These are phyloP conservation scores for Apophysomyces ossiformis DNA, from an alignment of 371 early-diverging fungal genomes.

Conservation along the genomic window DNA sequence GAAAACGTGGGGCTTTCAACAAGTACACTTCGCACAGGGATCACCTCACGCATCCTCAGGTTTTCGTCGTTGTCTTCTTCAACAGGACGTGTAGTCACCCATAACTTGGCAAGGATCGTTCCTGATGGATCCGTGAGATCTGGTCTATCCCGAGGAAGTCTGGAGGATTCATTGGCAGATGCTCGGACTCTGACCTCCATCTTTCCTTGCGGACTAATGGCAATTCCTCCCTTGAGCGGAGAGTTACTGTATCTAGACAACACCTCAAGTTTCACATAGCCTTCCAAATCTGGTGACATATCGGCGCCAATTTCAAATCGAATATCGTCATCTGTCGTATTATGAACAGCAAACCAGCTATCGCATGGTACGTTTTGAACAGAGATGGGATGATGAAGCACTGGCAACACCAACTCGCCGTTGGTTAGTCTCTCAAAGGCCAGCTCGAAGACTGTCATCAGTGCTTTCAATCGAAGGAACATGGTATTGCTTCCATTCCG, in stretches of 20 bases:
- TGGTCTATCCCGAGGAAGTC: slow-evolving; percentile 59
- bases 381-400: slow-evolving; percentile 69
- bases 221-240: slow-evolving; percentile 73
- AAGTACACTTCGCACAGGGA: slow-evolving; percentile 70
- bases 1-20: slow-evolving; percentile 72
- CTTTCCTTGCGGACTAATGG: slow-evolving; percentile 68
- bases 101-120: slow-evolving; percentile 60
- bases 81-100: slow-evolving; percentile 61
- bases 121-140: slow-evolving; percentile 65
- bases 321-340: slow-evolving; percentile 76
- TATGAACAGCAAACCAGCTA: slow-evolving; percentile 83
- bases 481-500: slow-evolving; percentile 70
- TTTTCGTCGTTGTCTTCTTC: slow-evolving; percentile 32
- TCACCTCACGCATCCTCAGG: slow-evolving; percentile 56
- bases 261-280: slow-evolving; percentile 72
- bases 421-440: slow-evolving; percentile 74
- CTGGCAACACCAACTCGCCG: slow-evolving; percentile 75
- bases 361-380: slow-evolving; percentile 69
- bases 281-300: slow-evolving; percentile 62
- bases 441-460: slow-evolving; percentile 78
- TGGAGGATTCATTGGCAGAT: slow-evolving; percentile 62
- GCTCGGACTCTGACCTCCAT: slow-evolving; percentile 83
- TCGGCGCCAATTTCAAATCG: slow-evolving; percentile 78
- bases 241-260: slow-evolving; percentile 86
- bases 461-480: slow-evolving; percentile 54